phyloP scores from a whole-genome alignment of 495 filamentous ascomycete species.

The Parmelia sp. region DNA sequence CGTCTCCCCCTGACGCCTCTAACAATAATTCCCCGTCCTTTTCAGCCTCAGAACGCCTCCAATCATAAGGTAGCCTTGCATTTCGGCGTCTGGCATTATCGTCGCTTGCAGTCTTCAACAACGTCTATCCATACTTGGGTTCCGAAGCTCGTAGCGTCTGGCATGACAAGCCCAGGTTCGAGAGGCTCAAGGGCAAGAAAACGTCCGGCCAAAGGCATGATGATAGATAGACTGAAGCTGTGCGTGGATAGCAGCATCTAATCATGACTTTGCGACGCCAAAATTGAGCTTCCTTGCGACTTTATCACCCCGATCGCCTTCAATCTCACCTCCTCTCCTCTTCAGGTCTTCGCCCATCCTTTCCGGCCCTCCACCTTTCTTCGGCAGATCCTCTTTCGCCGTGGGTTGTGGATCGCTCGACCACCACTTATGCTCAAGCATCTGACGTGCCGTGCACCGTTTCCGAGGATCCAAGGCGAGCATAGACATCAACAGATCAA shows the following conservation, averaged over 20 bases:
- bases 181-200: neutral
- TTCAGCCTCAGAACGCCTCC: neutral
- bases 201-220: neutral
- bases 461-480: conserved; percentile 77
- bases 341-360: conserved; percentile 83
- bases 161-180: neutral
- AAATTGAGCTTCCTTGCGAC: conserved; percentile 90
- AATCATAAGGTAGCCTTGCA: neutral
- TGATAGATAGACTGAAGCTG: neutral
- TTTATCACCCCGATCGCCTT: conserved; percentile 58
- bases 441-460: conserved; percentile 64
- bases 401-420: conserved; percentile 74
- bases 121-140: neutral
- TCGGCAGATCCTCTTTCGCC: conserved; percentile 74
- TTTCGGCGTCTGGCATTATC: neutral
- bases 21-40: too few species aligned
- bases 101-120: neutral
- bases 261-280: conserved; percentile 49
- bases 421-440: conserved; percentile 86
- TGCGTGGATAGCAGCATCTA: conserved; percentile 9
- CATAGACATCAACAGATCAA: conserved; percentile 83
- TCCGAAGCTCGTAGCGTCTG: neutral
- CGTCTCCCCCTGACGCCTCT: neutral
- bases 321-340: conserved; percentile 66
- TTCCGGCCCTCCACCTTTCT: conserved; percentile 55